Percentiles rank a stretch among this genome's conserved stretches.
Conservation (phyloP, 352 stramenopile genomes). For the Phytophthora capsici region DNA sequence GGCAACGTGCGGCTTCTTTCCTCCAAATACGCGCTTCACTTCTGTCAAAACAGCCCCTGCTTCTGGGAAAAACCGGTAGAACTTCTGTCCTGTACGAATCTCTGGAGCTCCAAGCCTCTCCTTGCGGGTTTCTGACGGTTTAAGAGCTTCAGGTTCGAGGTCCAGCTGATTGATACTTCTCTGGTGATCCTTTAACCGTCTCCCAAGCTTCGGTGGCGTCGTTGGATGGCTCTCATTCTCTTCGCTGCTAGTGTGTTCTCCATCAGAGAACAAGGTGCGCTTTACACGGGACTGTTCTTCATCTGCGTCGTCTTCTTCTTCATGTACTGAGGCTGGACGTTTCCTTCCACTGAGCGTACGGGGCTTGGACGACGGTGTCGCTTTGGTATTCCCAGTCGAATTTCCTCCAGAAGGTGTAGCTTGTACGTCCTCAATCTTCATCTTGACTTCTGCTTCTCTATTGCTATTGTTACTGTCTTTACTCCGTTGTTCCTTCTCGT, state of each 20-base stretch:
- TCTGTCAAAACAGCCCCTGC: constrained; percentile 62
- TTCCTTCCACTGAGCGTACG: constrained; percentile 59
- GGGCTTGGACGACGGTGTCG: constrained; percentile 56
- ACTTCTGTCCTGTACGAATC: constrained; percentile 70
- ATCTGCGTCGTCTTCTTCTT: constrained; percentile 23
- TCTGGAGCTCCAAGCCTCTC: constrained; percentile 55
- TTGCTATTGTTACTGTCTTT: constrained; percentile 2
- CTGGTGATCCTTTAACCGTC: constrained; percentile 5
- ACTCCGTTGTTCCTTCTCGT: constrained; percentile 48
- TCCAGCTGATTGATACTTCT: constrained; percentile 11
- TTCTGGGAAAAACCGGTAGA: constrained; percentile 77
- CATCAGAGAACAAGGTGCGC: constrained; percentile 69
- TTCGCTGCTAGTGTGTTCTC: constrained; percentile 58
- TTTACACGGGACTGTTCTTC: constrained; percentile 47
- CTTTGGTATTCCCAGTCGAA: constrained; percentile 22
- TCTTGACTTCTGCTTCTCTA: constrained; percentile 16
- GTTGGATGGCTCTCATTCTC: constrained; percentile 52
- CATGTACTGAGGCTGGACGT: constrained; percentile 7
- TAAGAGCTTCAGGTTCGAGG: constrained; percentile 56
- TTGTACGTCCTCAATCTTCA: constrained; percentile 19
- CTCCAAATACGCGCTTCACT: constrained; percentile 76
- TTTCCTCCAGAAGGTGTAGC: constrained; percentile 17
- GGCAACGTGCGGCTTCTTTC: constrained; percentile 80
- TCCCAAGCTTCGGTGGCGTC: constrained; percentile 7
- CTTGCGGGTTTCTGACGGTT: constrained; percentile 58